Evolutionary conservation across 2,329 filamentous ascomycete genomes (phyloP).

Genomic region (Cladosporium sp.): DNA sequence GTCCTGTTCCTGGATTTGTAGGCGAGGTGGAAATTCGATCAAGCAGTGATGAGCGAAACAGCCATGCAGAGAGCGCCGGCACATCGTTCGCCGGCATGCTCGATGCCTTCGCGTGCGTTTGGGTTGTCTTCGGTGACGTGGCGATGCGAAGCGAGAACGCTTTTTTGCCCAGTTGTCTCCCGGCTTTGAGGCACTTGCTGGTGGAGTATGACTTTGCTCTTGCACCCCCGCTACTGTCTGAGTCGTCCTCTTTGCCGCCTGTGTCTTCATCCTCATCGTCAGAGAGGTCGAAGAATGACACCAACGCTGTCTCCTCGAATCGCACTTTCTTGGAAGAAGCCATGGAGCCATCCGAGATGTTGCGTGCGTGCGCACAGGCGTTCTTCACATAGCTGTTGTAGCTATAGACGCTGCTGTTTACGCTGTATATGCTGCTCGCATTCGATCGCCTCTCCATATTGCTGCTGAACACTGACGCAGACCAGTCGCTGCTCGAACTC

Average conservation of each 20-base stretch:
- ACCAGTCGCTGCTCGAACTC: neutral
- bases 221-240: neutral
- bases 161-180: neutral
- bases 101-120: neutral
- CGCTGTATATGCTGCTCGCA: slow-evolving; percentile 4
- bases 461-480: neutral
- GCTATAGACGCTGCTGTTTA: slow-evolving; percentile 2
- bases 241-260: neutral
- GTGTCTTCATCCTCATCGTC: neutral
- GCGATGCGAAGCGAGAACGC: slow-evolving; percentile 6
- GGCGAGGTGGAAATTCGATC: neutral
- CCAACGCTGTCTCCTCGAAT: neutral
- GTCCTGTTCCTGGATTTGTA: neutral
- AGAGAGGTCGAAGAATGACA: slow-evolving; percentile 4
- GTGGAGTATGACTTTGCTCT: neutral
- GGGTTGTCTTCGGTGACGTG: neutral
- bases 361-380: neutral
- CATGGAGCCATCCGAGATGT: neutral
- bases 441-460: neutral
- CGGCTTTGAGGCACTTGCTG: neutral
- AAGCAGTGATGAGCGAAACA: neutral
- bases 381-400: neutral
- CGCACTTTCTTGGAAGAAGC: slow-evolving; percentile 2
- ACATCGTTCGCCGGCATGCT: neutral
- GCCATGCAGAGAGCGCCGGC: neutral